phyloP scores from a whole-genome alignment of 306 rosid genomes.

The Cucurbita argyrosperma region DNA sequence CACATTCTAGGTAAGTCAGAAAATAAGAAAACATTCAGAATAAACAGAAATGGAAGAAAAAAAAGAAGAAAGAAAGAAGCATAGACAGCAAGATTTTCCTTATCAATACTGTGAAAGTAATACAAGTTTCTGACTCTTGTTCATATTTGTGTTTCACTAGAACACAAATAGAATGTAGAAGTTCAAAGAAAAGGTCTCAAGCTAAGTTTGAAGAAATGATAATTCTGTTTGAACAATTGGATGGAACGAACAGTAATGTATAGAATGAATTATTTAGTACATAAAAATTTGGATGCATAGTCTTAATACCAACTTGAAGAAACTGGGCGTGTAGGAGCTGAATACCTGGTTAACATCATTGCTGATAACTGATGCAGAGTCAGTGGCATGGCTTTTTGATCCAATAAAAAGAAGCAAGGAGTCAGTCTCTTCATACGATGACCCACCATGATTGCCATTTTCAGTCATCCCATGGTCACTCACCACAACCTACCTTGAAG shows the following conservation, averaged over 20 bases:
- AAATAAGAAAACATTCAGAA: background rate
- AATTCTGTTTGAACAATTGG: background rate
- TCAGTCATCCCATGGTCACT: constrained; percentile 99
- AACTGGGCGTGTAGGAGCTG: background rate
- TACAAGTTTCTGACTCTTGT: background rate
- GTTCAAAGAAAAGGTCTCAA: background rate
- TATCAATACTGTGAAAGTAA: background rate
- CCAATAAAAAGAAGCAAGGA: constrained; percentile 70
- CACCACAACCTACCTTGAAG: constrained; percentile 42
- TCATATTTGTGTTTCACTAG: background rate
- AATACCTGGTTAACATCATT: constrained; percentile 59
- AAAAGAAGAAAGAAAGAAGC: background rate
- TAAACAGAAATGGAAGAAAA: background rate
- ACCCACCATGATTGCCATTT: constrained; percentile 90
- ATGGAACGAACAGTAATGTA: background rate
- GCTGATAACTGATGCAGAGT: constrained; percentile 13
- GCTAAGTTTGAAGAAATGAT: background rate
- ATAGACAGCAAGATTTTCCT: no score
- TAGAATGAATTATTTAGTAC: background rate
- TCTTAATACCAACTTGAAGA: background rate
- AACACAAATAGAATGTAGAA: background rate
- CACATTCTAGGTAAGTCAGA: constrained; percentile 1
- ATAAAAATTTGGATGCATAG: background rate
- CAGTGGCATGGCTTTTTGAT: constrained; percentile 26
- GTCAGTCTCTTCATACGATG: constrained; percentile 78